These are phyloP conservation scores for Sphaerulina populicola DNA, from an alignment of 2,329 filamentous ascomycete species.

Conservation along the genomic window DNA sequence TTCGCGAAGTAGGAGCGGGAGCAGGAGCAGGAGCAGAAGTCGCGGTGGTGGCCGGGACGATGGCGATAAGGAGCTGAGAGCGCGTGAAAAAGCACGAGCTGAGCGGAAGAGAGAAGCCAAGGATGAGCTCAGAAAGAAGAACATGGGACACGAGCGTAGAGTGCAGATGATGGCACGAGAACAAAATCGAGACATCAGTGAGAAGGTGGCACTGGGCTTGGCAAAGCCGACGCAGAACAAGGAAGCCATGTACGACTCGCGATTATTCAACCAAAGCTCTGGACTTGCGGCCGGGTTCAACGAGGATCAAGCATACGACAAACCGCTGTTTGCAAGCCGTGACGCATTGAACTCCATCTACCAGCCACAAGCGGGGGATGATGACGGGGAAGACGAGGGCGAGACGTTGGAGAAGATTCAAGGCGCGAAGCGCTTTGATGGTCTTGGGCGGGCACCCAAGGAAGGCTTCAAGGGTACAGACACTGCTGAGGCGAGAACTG, in stretches of 20 bases:
- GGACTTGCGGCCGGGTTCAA: slow-evolving; percentile 87
- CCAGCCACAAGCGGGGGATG: slow-evolving; percentile 62
- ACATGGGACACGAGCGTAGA: slow-evolving; percentile 88
- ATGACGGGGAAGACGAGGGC: slow-evolving; percentile 67
- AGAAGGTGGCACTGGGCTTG: slow-evolving; percentile 88
- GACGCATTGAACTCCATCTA: slow-evolving; percentile 94
- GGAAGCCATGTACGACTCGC: slow-evolving; percentile 94
- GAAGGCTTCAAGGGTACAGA: slow-evolving; percentile 82
- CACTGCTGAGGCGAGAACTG: slow-evolving; percentile 75
- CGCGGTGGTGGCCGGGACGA: slow-evolving; percentile 49
- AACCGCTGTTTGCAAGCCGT: slow-evolving; percentile 90
- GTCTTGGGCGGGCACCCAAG: slow-evolving; percentile 64
- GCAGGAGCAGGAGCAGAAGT: slow-evolving; percentile 2
- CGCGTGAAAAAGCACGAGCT: slow-evolving; percentile 66
- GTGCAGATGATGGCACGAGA: slow-evolving; percentile 90
- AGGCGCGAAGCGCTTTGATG: slow-evolving; percentile 78
- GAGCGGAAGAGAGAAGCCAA: slow-evolving; percentile 77
- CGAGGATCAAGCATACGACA: slow-evolving; percentile 95
- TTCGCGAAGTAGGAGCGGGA: slow-evolving; percentile 19
- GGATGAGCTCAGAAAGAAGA: slow-evolving; percentile 80
- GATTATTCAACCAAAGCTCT: slow-evolving; percentile 87
- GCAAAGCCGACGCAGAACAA: slow-evolving; percentile 88
- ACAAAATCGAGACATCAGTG: slow-evolving; percentile 92
- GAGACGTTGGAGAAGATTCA: slow-evolving; percentile 81
- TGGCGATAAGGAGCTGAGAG: slow-evolving; percentile 45